These are phyloP conservation scores for Grigorovia yakushimaensis DNA, from an alignment of 805 yeast genomes.

Conservation along the genomic window DNA sequence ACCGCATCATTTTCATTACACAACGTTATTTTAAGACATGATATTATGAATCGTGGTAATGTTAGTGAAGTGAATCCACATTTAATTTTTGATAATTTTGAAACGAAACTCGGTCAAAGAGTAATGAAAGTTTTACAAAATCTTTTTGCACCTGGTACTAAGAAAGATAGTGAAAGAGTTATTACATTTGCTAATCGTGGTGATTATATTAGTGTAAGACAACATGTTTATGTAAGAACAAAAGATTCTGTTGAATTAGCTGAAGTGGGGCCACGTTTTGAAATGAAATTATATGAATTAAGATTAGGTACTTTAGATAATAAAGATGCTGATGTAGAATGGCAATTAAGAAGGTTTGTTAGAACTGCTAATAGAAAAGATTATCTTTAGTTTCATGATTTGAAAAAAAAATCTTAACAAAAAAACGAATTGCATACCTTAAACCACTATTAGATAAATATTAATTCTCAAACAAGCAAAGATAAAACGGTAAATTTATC, in stretches of 20 bases:
- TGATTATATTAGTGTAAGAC: conserved; percentile 90
- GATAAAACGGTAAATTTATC: too few relatives aligned
- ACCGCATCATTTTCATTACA: conserved; percentile 89
- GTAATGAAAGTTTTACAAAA: conserved; percentile 76
- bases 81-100: conserved; percentile 83
- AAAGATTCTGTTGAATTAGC: conserved; percentile 84
- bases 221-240: conserved; percentile 86
- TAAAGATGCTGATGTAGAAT: conserved; percentile 95
- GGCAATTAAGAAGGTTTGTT: conserved; percentile 88
- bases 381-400: conserved; percentile 37
- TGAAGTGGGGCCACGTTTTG: conserved; percentile 98
- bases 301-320: conserved; percentile 86
- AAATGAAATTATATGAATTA: conserved; percentile 86
- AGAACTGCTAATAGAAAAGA: conserved; percentile 95
- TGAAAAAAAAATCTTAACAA: too few relatives aligned
- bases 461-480: too few relatives aligned
- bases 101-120: conserved; percentile 70
- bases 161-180: conserved; percentile 82
- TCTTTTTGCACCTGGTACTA: conserved; percentile 94
- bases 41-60: conserved; percentile 74
- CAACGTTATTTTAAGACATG: conserved; percentile 91
- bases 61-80: conserved; percentile 91
- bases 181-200: conserved; percentile 84
- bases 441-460: too few relatives aligned
- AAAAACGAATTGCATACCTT: neutral